Conservation (phyloP, 2,329 filamentous ascomycete species). For the Microcyclospora pomicola region DNA sequence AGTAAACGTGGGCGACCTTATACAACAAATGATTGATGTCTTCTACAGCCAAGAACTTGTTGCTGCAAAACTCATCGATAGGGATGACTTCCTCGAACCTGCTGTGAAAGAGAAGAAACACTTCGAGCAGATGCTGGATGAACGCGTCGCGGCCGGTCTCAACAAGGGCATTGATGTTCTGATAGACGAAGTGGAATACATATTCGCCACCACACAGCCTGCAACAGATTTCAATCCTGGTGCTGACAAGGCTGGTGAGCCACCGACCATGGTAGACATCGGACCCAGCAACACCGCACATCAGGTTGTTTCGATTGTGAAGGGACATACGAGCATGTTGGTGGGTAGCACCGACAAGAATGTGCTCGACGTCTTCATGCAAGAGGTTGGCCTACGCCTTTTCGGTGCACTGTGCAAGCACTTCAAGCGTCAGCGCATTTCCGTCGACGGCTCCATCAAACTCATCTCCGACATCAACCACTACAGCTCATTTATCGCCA, state of each 20-base stretch:
- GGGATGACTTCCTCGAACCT: conserved; percentile 87
- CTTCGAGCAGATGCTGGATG: conserved; percentile 97
- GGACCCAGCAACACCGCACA: conserved; percentile 68
- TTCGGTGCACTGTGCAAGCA: conserved; percentile 93
- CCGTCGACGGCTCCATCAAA: conserved; percentile 75
- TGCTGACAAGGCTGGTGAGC: conserved; percentile 22
- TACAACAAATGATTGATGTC: conserved; percentile 97
- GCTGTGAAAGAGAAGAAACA: conserved; percentile 92
- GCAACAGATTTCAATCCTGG: conserved; percentile 83
- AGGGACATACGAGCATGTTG: conserved; percentile 82
- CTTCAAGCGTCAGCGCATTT: conserved; percentile 87
- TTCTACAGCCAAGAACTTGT: conserved; percentile 95
- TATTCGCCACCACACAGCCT: conserved; percentile 75
- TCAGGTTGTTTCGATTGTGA: conserved; percentile 72
- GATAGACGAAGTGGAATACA: conserved; percentile 95
- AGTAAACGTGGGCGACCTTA: conserved; percentile 94
- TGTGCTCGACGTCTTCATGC: conserved; percentile 96
- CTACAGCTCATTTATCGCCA: conserved; percentile 73
- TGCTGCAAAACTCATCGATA: conserved; percentile 66
- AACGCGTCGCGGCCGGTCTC: conserved; percentile 84
- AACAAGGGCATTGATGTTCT: conserved; percentile 97
- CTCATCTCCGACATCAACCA: conserved; percentile 95
- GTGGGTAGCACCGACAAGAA: conserved; percentile 93
- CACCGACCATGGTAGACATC: conserved; percentile 34
- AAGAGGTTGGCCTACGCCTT: conserved; percentile 84